A percentile compares a stretch with the other conserved stretches of the same genome.
phyloP scores from a whole-genome alignment of 140 eudicot species.

The Erigeron philadelphicus region DNA sequence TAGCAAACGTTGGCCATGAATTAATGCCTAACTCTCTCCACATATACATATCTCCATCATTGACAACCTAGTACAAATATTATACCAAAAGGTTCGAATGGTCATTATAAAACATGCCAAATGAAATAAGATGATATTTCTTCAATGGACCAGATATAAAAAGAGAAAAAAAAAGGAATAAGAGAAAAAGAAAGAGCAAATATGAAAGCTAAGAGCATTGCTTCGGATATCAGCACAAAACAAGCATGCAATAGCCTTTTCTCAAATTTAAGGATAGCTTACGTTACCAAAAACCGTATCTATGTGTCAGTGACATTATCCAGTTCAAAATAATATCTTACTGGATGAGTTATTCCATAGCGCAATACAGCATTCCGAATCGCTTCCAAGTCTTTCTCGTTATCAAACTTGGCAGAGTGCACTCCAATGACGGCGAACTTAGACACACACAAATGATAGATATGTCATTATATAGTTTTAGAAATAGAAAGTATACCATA shows the following conservation, averaged over 20 bases:
- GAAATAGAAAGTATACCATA: neutral
- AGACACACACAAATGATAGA: constrained; percentile 2
- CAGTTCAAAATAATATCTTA: constrained; percentile 30
- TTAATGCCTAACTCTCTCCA: constrained; percentile 89
- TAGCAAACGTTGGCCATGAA: constrained; percentile 98
- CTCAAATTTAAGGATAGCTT: neutral
- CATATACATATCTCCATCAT: constrained; percentile 95
- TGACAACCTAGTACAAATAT: constrained; percentile 62
- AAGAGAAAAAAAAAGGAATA: neutral
- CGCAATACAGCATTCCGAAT: constrained; percentile 92
- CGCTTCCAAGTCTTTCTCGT: constrained; percentile 89
- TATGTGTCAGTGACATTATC: neutral
- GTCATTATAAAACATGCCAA: constrained; percentile 5
- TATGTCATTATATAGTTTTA: constrained; percentile 4
- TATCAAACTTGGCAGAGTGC: constrained; percentile 97
- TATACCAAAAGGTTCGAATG: constrained; percentile 8
- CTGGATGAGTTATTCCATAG: constrained; percentile 82
- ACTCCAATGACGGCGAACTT: constrained; percentile 94
- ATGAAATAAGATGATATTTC: neutral
- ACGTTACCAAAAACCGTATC: neutral
- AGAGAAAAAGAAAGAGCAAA: neutral
- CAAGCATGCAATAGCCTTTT: neutral
- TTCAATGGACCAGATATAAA: neutral
- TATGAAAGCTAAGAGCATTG: constrained; percentile 1
- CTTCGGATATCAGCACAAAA: neutral